Percentiles rank a stretch among this genome's conserved stretches.
Conservation (phyloP, 352 stramenopile genomes). For the Phytophthora megakarya region DNA sequence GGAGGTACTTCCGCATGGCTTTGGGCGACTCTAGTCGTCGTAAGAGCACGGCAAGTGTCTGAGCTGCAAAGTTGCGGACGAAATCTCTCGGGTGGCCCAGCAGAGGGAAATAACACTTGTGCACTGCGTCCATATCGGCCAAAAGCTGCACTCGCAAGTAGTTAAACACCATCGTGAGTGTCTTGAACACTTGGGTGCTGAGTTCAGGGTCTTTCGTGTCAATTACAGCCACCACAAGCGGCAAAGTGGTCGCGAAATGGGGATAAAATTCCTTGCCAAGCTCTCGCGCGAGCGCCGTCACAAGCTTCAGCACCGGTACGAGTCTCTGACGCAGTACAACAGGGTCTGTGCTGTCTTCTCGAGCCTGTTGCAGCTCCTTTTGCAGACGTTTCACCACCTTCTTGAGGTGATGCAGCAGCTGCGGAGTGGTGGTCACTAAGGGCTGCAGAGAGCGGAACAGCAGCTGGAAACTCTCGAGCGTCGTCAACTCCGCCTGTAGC, state of each 20-base stretch:
- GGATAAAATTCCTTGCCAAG: slow-evolving; percentile 89
- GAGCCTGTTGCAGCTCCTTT: slow-evolving; percentile 57
- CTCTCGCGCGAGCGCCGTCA: slow-evolving; percentile 81
- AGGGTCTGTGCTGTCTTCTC: slow-evolving; percentile 23
- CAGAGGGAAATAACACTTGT: slow-evolving; percentile 90
- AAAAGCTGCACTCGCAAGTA: slow-evolving; percentile 84
- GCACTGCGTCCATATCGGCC: slow-evolving; percentile 89
- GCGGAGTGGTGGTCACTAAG: slow-evolving; percentile 80
- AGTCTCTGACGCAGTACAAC: slow-evolving; percentile 79
- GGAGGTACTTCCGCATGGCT: slow-evolving; percentile 80
- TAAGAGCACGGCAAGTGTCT: slow-evolving; percentile 86
- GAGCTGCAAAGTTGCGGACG: slow-evolving; percentile 88
- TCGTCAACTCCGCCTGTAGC: slow-evolving; percentile 84
- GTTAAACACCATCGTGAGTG: slow-evolving; percentile 90
- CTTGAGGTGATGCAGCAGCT: slow-evolving; percentile 80
- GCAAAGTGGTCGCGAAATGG: slow-evolving; percentile 67
- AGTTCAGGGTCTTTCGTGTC: slow-evolving; percentile 89
- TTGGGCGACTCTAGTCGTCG: slow-evolving; percentile 78
- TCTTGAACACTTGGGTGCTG: slow-evolving; percentile 92
- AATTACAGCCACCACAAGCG: slow-evolving; percentile 75
- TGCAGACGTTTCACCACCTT: slow-evolving; percentile 73
- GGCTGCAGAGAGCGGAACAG: slow-evolving; percentile 73
- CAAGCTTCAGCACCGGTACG: slow-evolving; percentile 78
- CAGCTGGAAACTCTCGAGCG: slow-evolving; percentile 80
- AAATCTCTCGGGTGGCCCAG: slow-evolving; percentile 86